phyloP scores from a whole-genome alignment of 2,329 filamentous ascomycete species.

The Aspergillus pseudoglaucus region DNA sequence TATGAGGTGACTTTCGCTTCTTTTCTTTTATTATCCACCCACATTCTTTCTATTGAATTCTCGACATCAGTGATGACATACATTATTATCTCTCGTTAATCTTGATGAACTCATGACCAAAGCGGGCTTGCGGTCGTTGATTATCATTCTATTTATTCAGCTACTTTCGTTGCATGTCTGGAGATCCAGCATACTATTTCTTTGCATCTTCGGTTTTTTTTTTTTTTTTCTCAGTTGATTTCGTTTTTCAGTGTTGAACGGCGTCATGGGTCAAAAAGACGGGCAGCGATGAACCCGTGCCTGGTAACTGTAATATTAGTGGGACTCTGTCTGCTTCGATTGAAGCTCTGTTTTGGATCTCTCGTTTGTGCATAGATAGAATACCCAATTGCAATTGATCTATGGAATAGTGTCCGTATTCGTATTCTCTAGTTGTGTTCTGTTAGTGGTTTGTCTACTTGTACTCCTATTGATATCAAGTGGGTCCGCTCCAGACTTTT shows the following conservation, averaged over 20 bases:
- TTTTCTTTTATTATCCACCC: constrained; percentile 5
- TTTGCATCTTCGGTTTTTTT: not conserved
- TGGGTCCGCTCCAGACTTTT: too few species aligned
- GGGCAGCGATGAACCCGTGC: constrained; percentile 12
- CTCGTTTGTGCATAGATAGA: too few species aligned
- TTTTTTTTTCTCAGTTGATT: not conserved
- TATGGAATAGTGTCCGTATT: too few species aligned
- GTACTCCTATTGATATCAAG: too few species aligned
- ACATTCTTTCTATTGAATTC: constrained; percentile 2
- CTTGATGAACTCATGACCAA: constrained; percentile 34
- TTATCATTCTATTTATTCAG: constrained; percentile 1
- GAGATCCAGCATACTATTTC: not conserved
- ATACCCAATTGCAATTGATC: too few species aligned
- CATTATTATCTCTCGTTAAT: constrained; percentile 3
- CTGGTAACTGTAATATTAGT: constrained; percentile 32
- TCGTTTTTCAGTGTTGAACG: constrained; percentile 1
- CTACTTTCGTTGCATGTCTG: not conserved
- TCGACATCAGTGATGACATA: not conserved
- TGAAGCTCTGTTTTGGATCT: too few species aligned
- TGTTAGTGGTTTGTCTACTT: too few species aligned
- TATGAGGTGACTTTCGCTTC: constrained; percentile 14
- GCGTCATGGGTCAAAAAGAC: constrained; percentile 25
- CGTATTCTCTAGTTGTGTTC: too few species aligned
- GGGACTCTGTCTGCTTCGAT: constrained; percentile 1
- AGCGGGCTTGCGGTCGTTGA: constrained; percentile 35